Evolutionary conservation across 306 rosid species (phyloP).

Genomic region (Carpinus viminea): DNA sequence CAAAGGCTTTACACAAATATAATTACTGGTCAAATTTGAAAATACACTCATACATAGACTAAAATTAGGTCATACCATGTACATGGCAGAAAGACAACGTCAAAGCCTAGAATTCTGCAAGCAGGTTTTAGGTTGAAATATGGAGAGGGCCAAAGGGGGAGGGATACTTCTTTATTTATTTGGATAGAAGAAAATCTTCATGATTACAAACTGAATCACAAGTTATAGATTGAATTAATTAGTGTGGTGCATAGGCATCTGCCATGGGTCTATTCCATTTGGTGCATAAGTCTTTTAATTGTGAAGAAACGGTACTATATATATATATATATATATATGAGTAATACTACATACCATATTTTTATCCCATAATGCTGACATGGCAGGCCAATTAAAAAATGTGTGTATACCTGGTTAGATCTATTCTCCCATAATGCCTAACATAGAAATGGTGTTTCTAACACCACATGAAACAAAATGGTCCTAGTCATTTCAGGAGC

Average conservation of each 20-base stretch:
- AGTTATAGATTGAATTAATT: neutral
- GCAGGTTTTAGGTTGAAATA: neutral
- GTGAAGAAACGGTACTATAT: neutral
- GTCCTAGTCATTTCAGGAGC: neutral
- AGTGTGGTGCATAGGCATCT: neutral
- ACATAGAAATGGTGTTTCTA: constrained; percentile 4
- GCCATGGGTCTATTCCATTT: neutral
- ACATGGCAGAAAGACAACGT: neutral
- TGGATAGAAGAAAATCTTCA: neutral
- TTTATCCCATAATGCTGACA: no score
- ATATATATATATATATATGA: neutral
- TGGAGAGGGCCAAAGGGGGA: neutral
- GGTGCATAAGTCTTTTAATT: neutral
- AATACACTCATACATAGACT: neutral
- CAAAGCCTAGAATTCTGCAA: neutral
- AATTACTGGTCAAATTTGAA: neutral
- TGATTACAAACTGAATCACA: neutral
- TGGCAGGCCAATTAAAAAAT: no score
- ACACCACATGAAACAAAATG: constrained; percentile 15
- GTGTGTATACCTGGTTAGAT: neutral
- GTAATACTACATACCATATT: no score
- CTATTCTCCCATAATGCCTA: constrained; percentile 3
- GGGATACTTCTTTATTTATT: neutral
- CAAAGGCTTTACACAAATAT: neutral
- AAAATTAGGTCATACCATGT: neutral